Conservation (phyloP, 2,329 filamentous ascomycete genomes). For the Rhinocladiella mackenziei region DNA sequence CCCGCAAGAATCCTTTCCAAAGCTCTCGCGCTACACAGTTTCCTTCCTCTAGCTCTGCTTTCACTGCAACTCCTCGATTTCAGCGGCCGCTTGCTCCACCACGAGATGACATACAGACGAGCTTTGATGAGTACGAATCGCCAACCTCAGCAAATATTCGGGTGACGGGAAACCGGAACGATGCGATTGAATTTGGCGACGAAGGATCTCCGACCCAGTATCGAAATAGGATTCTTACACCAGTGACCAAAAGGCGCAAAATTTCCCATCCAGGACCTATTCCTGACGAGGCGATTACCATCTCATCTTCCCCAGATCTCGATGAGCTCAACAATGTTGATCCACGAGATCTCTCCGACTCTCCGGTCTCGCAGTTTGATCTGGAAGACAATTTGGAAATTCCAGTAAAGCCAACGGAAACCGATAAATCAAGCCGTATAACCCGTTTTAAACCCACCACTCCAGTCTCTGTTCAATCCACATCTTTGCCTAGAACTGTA, state of each 20-base stretch:
- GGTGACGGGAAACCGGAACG: background rate
- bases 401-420: background rate
- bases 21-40: conserved; percentile 13
- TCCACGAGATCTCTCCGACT: background rate
- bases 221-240: conserved; percentile 4
- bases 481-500: conserved; percentile 6
- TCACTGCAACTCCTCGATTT: conserved; percentile 18
- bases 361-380: conserved; percentile 4
- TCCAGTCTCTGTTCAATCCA: background rate
- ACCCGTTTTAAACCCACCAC: conserved; percentile 6
- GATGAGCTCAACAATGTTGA: conserved; percentile 2
- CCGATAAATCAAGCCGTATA: conserved; percentile 2
- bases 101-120: conserved; percentile 24
- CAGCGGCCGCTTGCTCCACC: conserved; percentile 4
- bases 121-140: conserved; percentile 18
- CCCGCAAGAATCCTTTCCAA: conserved; percentile 14
- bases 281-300: conserved; percentile 10
- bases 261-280: conserved; percentile 3
- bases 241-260: conserved; percentile 20
- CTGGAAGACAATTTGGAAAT: conserved; percentile 1
- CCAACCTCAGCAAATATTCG: background rate
- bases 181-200: conserved; percentile 3
- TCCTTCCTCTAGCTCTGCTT: conserved; percentile 6
- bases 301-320: conserved; percentile 22
- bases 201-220: conserved; percentile 13